Evolutionary conservation across 2,329 filamentous ascomycete genomes (phyloP), one percentile per base, ranked within the genome.

Genomic region (Trichoderma sp.): DNA sequence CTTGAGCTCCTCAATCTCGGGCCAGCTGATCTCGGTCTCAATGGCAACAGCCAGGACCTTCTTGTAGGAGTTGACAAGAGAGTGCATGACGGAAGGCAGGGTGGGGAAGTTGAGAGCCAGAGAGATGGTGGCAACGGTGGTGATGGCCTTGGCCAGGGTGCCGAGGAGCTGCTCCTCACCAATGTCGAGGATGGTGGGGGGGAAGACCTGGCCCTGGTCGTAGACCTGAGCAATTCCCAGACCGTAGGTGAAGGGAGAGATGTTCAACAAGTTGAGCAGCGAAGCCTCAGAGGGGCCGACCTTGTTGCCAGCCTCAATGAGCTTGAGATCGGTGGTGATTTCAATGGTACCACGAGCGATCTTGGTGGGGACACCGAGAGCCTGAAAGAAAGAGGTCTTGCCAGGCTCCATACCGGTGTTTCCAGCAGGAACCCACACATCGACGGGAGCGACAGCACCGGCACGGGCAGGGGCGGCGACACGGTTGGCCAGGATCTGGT

Each of bases 301-400:
- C 89, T 97, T 98, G 88, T 69, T 87, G 77, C 90, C 90, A 75
- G 93, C 89, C 88, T 97, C 94, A 80, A 98, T 91, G 83, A 99
- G 92, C 92, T 97, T 98, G 79, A 99, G 88, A 82, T 99, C 96
- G 79, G 90, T 87, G 74, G 94, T 97, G 82, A 99, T 99, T 93
- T 99, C 96, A 86, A 99, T 99, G 86, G 96, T 99, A 96, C 96
- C 96, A 97, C 96, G 96, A 82, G 96, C 96, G 86, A 99, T 99
- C 94, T 99, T 99, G 90, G 96, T 99, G 82, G 96, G 96, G 82
- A 99, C 94, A 93, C 95, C 95, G 85, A 99, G 96, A 80, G 96
- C 96, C 91, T 99, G 96, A 94, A 99, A 99, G 94, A 99, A 99
- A 82, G 96, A 98, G 81, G 96, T 99, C 92, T 99, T 99, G 85